Evolutionary conservation across 1,284 basidiomycete genomes (phyloP), one percentile per base, ranked within the genome.

Genomic region (Malassezia brasiliensis): DNA sequence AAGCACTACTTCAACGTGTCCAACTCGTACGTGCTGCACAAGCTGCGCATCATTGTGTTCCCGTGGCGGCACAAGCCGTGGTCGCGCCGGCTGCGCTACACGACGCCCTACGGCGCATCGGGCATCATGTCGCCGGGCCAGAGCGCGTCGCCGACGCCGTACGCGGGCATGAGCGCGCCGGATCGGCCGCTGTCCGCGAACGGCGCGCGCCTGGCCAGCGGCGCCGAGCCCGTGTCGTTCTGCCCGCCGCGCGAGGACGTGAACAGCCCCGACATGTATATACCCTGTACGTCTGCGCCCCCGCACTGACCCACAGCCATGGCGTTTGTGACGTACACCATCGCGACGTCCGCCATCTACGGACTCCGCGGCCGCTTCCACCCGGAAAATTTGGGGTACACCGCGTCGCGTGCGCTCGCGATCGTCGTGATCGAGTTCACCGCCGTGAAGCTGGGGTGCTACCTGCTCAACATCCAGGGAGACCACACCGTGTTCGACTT

Each of bases 1-100:
- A 96, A 96, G 74, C 86, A 90, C 69, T 87, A 90, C 69, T 96
- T 96, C 77, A 90, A 96, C 74, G 94, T 98, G 14, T 91, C 89
- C 20, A 96, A 96, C 75, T 86, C 84, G 1, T 98, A 98, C 74
- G 93, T 98, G 44, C 83, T 96, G 35, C 82, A 83, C 69, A 98
- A 98, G 75, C 79, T 98, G 4, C 82, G 83, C 15, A 79, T 98
- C 25, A 80, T 98, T n/a, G 79, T 96, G 39, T 96, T 96, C 67
- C 94, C 94, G 0, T 98, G 94, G 94, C 78, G 84, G 39, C 91
- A 98, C 56, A 63, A 65, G 45, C 71, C 71, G 4, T 74, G 71
- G 71, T 70, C 68, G 9, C 65, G 71, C 14, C 62, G 65, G 15
- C 64, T 69, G 47, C 60, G 67, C 1, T 65, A 66, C 40, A 56